Evolutionary conservation across 2,329 filamentous ascomycete species (phyloP).

Genomic region (Fusarium pseudograminearum): DNA sequence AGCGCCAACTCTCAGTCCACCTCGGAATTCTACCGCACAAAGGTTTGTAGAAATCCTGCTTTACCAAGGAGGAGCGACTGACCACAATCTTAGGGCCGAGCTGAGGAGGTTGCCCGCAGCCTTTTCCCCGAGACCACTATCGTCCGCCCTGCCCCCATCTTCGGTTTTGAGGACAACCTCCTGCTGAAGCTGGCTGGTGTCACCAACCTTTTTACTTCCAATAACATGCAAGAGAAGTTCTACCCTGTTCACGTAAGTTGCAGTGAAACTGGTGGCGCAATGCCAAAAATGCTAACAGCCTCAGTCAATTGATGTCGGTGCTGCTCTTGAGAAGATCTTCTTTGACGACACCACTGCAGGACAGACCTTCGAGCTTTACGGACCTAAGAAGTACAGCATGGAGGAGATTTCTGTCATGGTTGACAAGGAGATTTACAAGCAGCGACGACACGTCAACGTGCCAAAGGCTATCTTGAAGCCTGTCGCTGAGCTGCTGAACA

Average conservation of each 20-base stretch:
- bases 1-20: constrained; percentile 84
- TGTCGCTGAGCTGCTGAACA: constrained; percentile 79
- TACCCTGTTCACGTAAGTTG: constrained; percentile 87
- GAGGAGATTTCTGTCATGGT: constrained; percentile 88
- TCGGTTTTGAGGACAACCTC: constrained; percentile 93
- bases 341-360: constrained; percentile 90
- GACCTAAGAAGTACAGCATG: constrained; percentile 91
- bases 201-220: constrained; percentile 87
- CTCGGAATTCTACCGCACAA: constrained; percentile 92
- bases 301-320: constrained; percentile 88
- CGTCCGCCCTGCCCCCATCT: constrained; percentile 92
- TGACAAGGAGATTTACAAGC: constrained; percentile 91
- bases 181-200: constrained; percentile 85
- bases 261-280: background rate
- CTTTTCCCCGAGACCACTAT: constrained; percentile 98
- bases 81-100: constrained; percentile 68
- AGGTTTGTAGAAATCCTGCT: constrained; percentile 64
- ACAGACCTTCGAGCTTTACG: constrained; percentile 94
- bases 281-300: background rate
- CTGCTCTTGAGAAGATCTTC: constrained; percentile 88
- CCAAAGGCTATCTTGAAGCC: constrained; percentile 86
- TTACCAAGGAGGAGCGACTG: constrained; percentile 5
- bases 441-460: constrained; percentile 89
- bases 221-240: constrained; percentile 92
- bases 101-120: constrained; percentile 84